Base-by-base conservation (phyloP, 495 filamentous ascomycete species). In the Barbatosphaeria neglecta region DNA sequence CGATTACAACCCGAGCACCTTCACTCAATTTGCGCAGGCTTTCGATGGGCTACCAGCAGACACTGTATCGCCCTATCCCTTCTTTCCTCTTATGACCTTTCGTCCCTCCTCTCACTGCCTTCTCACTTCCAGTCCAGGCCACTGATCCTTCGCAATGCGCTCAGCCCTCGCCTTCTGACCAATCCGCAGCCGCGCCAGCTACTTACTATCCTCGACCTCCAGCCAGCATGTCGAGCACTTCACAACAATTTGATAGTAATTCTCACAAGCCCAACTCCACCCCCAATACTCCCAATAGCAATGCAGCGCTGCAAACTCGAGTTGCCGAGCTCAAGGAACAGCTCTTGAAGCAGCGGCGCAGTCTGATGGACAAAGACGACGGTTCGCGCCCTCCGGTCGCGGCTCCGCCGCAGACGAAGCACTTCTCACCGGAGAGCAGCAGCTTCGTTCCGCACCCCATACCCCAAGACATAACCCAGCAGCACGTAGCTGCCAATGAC, bases 261-360 rank as follows among this genome's bases (percentile, higher is more conserved):
- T n/a, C n/a, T n/a, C n/a, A n/a, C n/a, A n/a, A n/a, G n/a, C n/a
- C n/a, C n/a, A n/a, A n/a, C n/a, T n/a, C n/a, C n/a, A n/a, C n/a
- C n/a, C n/a, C n/a, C n/a, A n/a, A n/a, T n/a, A n/a, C n/a, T n/a
- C n/a, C n/a, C 11, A 23, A 46, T 6, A 37, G 25, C 4, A 45
- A 50, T 11, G 2, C 6, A 2, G 10, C 15, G 27, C 48, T 55
- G 18, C 50, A 50, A 25, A 44, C 43, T n/a, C 35, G 52, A 53
- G 58, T 52, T 19, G 52, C 52, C 20, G 55, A 58, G 44, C 43
- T 61, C 17, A 58, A 56, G 33, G 58, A 53, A 24, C 17, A 53
- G 38, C 45, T 61, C 1, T 20, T 58, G 17, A 58, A 47, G 38
- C 33, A 48, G 22, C 49, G 49, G 15, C 31, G 31, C 13, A n/a